Base-by-base conservation (phyloP, 2,329 filamentous ascomycete genomes). In the Pseudocercospora macadamiae region DNA sequence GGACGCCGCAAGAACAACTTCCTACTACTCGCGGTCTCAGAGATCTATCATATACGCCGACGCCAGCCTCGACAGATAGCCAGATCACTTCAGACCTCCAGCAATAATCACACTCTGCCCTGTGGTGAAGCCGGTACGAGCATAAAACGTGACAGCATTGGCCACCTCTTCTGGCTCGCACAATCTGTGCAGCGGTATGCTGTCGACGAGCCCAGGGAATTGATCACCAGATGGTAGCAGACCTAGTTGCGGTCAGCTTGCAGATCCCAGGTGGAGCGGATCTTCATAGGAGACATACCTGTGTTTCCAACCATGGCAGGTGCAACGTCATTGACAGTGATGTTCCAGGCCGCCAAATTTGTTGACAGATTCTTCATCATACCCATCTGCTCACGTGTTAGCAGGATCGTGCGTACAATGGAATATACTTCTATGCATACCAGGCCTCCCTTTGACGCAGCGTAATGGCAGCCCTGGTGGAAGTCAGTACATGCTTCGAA, bases 251-350 rank as follows among this genome's bases (percentile, higher is more conserved):
- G 1, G 16, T 49, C 12, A 49, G n/a, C 26, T 10, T 9, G 3
- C 25, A 21, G n/a, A 8, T 25, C 26, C 4, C 18, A n/a, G 26
- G 19, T 21, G 25, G 14, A 16, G n/a, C 16, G 45, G 19, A 10
- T 19, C 21, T 47, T 3, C 2, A 14, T 2, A n/a, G n/a, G 8
- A 18, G 2, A 32, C 47, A 34, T 12, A 49, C 47, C 47, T 10
- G 47, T 49, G n/a, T 49, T 49, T 21, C 47, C 47, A 16, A 49
- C 47, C 47, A 49, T 49, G 16, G 60, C 61, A 0, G 86, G 86
- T 2, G 85, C 84, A n/a, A 89, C 83, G 62, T 88, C 85, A 59
- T 89, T 88, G 57, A 88, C 84, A 12, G 85, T 86, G 64, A 89
- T 86, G 28, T 85, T 85, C 64, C 79, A 80, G 55, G 80, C 78